phyloP scores from a whole-genome alignment of 2,329 filamentous ascomycete genomes.

The Verticillium alfalfae region DNA sequence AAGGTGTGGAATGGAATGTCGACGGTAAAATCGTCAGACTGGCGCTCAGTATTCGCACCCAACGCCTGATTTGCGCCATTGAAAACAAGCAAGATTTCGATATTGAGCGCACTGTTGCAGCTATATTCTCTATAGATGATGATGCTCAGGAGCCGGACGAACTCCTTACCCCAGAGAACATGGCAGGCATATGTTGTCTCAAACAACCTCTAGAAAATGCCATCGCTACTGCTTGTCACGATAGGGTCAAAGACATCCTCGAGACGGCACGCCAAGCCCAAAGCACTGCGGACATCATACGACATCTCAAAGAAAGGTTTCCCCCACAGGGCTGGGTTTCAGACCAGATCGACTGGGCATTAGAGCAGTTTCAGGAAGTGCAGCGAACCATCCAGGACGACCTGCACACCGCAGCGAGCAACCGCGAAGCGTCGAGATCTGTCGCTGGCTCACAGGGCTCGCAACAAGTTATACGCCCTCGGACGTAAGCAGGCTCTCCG shows the following conservation, averaged over 20 bases:
- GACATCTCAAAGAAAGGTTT: background rate
- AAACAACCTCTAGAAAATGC: background rate
- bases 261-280: background rate
- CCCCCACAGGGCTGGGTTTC: constrained; percentile 2
- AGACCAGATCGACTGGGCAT: constrained; percentile 3
- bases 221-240: background rate
- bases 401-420: background rate
- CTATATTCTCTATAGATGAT: background rate
- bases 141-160: constrained; percentile 14
- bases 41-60: constrained; percentile 30
- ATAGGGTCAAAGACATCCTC: background rate
- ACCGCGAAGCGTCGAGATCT: background rate
- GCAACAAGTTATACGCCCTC: background rate
- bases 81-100: constrained; percentile 6
- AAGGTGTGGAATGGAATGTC: background rate
- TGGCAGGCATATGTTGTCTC: constrained; percentile 1
- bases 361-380: background rate
- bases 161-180: constrained; percentile 16
- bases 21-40: constrained; percentile 15
- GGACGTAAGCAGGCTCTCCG: background rate
- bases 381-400: background rate
- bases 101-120: constrained; percentile 1
- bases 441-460: background rate
- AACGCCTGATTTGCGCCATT: constrained; percentile 22
- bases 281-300: constrained; percentile 5